Evolutionary conservation across 805 yeast species (phyloP).

Genomic region (Starmera amethionina): DNA sequence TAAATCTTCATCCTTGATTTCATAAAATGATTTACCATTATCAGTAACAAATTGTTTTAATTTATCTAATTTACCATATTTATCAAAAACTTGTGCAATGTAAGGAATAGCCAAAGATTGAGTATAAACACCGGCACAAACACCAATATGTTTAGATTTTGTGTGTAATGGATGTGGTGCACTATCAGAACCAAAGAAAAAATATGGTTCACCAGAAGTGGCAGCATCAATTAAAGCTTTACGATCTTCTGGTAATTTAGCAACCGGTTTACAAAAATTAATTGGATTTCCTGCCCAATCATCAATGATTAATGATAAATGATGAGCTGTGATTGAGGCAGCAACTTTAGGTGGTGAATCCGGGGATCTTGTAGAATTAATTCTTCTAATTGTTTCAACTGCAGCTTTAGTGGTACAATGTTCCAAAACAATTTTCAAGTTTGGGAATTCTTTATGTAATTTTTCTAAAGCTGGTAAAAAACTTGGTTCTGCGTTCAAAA

Average conservation of each 20-base stretch:
- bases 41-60: slow-evolving; percentile 69
- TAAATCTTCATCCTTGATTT: slow-evolving; percentile 34
- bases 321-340: slow-evolving; percentile 95
- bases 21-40: slow-evolving; percentile 65
- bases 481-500: slow-evolving; percentile 86
- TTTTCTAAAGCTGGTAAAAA: slow-evolving; percentile 83
- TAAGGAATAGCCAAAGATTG: slow-evolving; percentile 78
- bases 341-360: slow-evolving; percentile 50
- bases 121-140: slow-evolving; percentile 97
- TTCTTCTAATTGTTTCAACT: slow-evolving; percentile 57
- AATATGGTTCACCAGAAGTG: slow-evolving; percentile 81
- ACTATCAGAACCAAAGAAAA: slow-evolving; percentile 94
- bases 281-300: slow-evolving; percentile 96
- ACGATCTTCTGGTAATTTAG: slow-evolving; percentile 81
- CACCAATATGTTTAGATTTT: slow-evolving; percentile 70
- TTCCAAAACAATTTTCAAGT: slow-evolving; percentile 77
- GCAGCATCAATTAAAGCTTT: slow-evolving; percentile 81
- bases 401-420: slow-evolving; percentile 95
- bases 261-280: slow-evolving; percentile 96
- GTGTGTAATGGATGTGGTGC: slow-evolving; percentile 90
- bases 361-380: slow-evolving; percentile 37
- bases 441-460: slow-evolving; percentile 76
- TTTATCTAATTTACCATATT: slow-evolving; percentile 49
- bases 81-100: slow-evolving; percentile 78
- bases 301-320: slow-evolving; percentile 78